These are phyloP conservation scores for Phytophthora nicotianae DNA, from an alignment of 352 stramenopile species.

Conservation along the genomic window DNA sequence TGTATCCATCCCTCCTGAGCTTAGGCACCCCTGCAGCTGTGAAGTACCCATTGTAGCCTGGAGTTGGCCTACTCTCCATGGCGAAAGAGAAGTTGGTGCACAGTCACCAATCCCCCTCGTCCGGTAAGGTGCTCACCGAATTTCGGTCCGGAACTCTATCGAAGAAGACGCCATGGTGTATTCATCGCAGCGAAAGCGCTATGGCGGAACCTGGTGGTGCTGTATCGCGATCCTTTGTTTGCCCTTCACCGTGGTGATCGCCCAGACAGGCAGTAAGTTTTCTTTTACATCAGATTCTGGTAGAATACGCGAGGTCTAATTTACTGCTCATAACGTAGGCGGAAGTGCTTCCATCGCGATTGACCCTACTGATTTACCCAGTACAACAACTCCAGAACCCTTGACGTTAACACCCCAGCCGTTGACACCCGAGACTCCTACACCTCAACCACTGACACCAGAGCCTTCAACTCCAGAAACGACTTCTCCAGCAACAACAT, in stretches of 20 bases:
- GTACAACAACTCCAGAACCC: background rate
- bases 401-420: background rate
- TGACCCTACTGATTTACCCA: background rate
- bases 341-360: slow-evolving; percentile 3
- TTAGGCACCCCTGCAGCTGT: background rate
- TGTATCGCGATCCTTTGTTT: background rate
- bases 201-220: background rate
- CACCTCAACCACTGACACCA: background rate
- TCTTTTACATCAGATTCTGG: background rate
- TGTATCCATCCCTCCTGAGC: background rate
- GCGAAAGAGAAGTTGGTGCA: background rate
- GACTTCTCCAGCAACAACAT: slow-evolving; percentile 6
- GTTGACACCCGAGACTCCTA: background rate
- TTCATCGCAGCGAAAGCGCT: background rate
- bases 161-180: slow-evolving; percentile 1
- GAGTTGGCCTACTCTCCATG: background rate
- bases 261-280: background rate
- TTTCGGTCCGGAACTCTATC: background rate
- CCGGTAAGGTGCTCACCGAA: background rate
- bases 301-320: background rate
- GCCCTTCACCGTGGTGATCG: background rate
- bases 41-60: background rate
- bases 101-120: slow-evolving; percentile 5
- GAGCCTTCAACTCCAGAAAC: slow-evolving; percentile 1
- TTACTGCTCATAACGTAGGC: background rate